These are phyloP conservation scores for Melampsora larici-populina DNA, from an alignment of 1,284 basidiomycete genomes.

Conservation along the genomic window DNA sequence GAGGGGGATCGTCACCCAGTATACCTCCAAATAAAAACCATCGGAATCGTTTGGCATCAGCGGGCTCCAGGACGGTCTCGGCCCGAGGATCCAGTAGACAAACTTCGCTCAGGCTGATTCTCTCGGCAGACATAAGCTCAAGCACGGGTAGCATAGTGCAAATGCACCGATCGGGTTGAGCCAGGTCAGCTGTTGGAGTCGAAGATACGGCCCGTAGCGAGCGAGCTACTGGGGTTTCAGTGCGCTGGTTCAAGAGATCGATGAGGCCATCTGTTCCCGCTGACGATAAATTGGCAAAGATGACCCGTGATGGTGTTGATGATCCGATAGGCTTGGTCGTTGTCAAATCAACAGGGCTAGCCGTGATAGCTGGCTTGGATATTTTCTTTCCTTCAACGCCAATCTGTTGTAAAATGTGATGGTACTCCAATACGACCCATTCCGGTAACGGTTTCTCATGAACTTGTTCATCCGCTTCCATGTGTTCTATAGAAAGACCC, in stretches of 20 bases:
- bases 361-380: not conserved
- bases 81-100: conserved; percentile 88
- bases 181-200: not conserved
- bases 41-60: not conserved
- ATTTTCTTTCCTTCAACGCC: conserved; percentile 27
- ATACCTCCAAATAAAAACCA: conserved; percentile 51
- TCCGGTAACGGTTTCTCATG: conserved; percentile 66
- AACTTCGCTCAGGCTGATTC: conserved; percentile 58
- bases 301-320: not conserved
- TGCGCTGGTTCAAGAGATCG: not conserved
- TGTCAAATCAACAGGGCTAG: not conserved
- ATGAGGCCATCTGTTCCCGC: not conserved
- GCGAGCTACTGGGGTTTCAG: not conserved
- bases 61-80: conserved; percentile 55
- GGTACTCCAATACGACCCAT: conserved; percentile 64
- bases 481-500: conserved; percentile 68
- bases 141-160: conserved; percentile 14
- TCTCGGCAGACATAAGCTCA: conserved; percentile 6
- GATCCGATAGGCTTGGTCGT: not conserved
- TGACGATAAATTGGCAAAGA: conserved; percentile 24
- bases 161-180: not conserved
- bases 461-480: conserved; percentile 81
- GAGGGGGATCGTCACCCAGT: conserved; percentile 80
- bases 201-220: not conserved
- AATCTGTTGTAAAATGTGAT: conserved; percentile 46